Conservation (phyloP, 176 grass and related monocot species). For the Eremochloa ophiuroides region DNA sequence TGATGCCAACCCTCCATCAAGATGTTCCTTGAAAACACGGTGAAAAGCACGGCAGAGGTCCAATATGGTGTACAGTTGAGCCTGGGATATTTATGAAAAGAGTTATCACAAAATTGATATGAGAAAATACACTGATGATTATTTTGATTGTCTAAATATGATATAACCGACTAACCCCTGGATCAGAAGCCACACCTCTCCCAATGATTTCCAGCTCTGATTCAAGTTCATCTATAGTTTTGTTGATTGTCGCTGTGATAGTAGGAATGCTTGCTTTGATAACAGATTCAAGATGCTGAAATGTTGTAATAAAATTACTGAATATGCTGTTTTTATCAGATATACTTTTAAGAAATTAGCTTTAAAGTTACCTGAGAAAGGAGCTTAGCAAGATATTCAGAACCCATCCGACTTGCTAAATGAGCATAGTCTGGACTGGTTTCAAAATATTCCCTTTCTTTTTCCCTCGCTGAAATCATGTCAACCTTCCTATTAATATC, state of each 20-base stretch:
- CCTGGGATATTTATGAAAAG: slow-evolving; percentile 35
- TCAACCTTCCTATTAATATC: slow-evolving; percentile 84
- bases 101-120: neutral
- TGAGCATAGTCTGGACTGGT: slow-evolving; percentile 74
- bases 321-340: neutral
- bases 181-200: slow-evolving; percentile 55
- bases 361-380: slow-evolving; percentile 63
- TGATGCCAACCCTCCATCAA: slow-evolving; percentile 60
- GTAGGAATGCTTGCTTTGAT: slow-evolving; percentile 69
- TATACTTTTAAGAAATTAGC: neutral
- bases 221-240: slow-evolving; percentile 75
- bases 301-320: slow-evolving; percentile 2
- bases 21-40: slow-evolving; percentile 76
- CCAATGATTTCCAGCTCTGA: slow-evolving; percentile 61
- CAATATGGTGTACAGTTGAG: slow-evolving; percentile 69
- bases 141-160: slow-evolving; percentile 4
- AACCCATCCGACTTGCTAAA: slow-evolving; percentile 62
- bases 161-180: slow-evolving; percentile 48
- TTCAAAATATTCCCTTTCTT: slow-evolving; percentile 73
- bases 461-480: slow-evolving; percentile 64
- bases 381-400: slow-evolving; percentile 70
- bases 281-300: slow-evolving; percentile 72
- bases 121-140: neutral
- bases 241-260: slow-evolving; percentile 61
- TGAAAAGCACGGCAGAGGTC: slow-evolving; percentile 67